A percentile compares a stretch with the other conserved stretches of the same genome.
These are phyloP conservation scores for Phaffia rhodozyma DNA, from an alignment of 1,284 basidiomycete genomes.

Conservation along the genomic window DNA sequence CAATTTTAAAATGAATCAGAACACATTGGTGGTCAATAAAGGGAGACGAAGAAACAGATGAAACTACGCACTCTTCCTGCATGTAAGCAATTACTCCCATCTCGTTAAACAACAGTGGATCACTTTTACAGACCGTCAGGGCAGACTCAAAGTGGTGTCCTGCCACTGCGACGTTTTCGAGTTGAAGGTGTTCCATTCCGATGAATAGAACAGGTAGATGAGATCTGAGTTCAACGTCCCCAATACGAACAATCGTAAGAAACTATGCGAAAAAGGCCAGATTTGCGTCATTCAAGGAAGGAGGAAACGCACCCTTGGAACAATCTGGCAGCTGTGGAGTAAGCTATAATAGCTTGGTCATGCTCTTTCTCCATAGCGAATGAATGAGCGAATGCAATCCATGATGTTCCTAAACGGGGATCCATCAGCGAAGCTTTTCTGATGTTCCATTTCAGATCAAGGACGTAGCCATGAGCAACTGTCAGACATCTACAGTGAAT, in stretches of 20 bases:
- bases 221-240: conserved; percentile 45
- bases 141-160: conserved; percentile 78
- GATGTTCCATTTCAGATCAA: background rate
- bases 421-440: conserved; percentile 97
- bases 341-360: conserved; percentile 95
- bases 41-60: background rate
- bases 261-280: conserved; percentile 12
- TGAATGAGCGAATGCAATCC: conserved; percentile 95
- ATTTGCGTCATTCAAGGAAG: conserved; percentile 24
- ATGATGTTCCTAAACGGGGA: conserved; percentile 86
- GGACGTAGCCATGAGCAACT: background rate
- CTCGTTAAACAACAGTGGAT: conserved; percentile 86
- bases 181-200: conserved; percentile 92
- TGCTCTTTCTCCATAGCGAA: conserved; percentile 96
- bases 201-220: conserved; percentile 91
- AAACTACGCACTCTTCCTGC: conserved; percentile 54
- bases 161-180: conserved; percentile 71
- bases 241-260: conserved; percentile 6
- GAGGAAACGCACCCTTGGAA: conserved; percentile 64
- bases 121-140: conserved; percentile 62
- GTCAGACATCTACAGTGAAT: background rate
- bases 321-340: conserved; percentile 87
- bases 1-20: background rate
- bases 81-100: conserved; percentile 84
- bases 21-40: background rate